Evolutionary conservation across 805 yeast species (phyloP), one percentile per base, ranked within the genome.

Genomic region (Sugiyamaella qingdaonensis): DNA sequence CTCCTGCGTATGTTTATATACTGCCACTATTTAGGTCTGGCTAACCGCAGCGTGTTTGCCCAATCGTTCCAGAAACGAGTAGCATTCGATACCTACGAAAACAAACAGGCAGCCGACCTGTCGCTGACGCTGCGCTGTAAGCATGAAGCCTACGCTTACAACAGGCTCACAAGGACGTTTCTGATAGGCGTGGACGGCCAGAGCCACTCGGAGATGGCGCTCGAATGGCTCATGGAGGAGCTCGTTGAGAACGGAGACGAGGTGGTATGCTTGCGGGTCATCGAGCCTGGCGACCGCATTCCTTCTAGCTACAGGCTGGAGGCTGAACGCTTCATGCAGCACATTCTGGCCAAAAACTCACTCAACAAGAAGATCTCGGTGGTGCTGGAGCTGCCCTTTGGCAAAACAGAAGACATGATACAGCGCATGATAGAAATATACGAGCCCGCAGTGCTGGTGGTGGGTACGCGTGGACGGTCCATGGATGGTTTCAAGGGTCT

Each of bases 171-270:
- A 2, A 65, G 80, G 33, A 75, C 80, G 9, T 65, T 77, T 34
- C 58, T 78, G 45, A 70, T 75, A 46, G 79, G 78, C 2, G 72
- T 69, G 47, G 78, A 76, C 60, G 68, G 71, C 18, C 70, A 72
- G 54, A 71, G 68, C 34, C 70, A 72, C 52, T 73, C 79, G 13
- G 66, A 71, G n/a, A 62, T 64, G 10, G 79, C 79, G 4, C 57
- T 77, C 24, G 71, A 66, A 46, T 77, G 80, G 80, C 65, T 76
- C 1, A 56, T 78, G 3, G 75, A 72, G 37, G 74, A 76, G 53
- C 64, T 77, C 52, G 64, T 72, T 14, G 68, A 64, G 21, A 78
- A 77, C 52, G 76, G 77, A 18, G 81, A 77, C 56, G 77, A 75
- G 18, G 58, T 78, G 4, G 74, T 78, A 1, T 72, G 78, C 36